These are phyloP conservation scores for Picea sitchensis DNA, from an alignment of 75 land plant species.

Conservation along the genomic window DNA sequence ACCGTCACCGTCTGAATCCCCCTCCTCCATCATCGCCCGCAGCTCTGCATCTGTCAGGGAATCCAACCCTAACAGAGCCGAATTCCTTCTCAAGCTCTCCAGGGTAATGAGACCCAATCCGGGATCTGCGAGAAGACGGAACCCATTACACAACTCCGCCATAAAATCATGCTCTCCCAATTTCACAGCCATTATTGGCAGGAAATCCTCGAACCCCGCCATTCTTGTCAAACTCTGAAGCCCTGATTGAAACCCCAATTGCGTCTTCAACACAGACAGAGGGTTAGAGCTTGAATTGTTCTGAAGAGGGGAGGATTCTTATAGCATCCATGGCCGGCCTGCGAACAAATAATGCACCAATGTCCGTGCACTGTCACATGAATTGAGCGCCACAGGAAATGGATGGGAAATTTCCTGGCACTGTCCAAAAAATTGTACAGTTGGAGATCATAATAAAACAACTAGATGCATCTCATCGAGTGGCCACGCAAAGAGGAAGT, in stretches of 20 bases:
- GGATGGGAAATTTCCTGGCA: no score
- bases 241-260: background rate
- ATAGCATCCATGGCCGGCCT: no score
- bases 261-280: background rate
- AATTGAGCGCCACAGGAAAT: no score
- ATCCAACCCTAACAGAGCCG: conserved; percentile 42
- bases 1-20: conserved; percentile 60
- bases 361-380: no score
- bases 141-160: conserved; percentile 74
- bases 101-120: conserved; percentile 49
- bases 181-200: conserved; percentile 69
- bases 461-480: no score
- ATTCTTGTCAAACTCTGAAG: background rate
- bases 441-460: no score
- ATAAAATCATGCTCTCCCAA: conserved; percentile 64
- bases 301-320: no score
- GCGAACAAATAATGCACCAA: no score
- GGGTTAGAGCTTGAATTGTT: no score
- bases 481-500: no score
- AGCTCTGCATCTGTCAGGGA: conserved; percentile 51
- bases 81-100: conserved; percentile 60
- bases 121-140: conserved; percentile 46
- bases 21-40: conserved; percentile 54
- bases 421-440: no score
- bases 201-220: conserved; percentile 46